Evolutionary conservation across 1,284 basidiomycete species (phyloP), one percentile per base, ranked within the genome.

Genomic region (Ustilago cynodontis): DNA sequence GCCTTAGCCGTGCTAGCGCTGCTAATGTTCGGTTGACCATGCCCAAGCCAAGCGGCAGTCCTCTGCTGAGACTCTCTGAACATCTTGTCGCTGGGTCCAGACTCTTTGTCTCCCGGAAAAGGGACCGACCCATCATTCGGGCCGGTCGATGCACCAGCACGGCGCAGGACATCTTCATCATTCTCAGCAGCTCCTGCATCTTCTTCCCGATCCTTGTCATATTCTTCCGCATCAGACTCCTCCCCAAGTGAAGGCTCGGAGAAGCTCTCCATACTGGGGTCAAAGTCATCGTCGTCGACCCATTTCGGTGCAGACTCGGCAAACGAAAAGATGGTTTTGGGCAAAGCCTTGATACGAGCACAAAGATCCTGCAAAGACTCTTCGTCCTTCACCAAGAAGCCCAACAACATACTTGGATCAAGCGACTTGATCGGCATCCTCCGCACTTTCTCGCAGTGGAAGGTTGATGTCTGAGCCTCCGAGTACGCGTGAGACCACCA

Each of bases 361-460:
- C 91, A 89, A 68, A 98, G 90, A 86, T 97, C 94, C 16, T 89
- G 86, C 91, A 94, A 96, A 60, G 96, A 94, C 22, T 86, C 88
- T 86, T 94, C 92, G 82, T 93, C 90, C 76, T 90, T 90, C 83
- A 93, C 92, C 77, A 98, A 85, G 86, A 99, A 98, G 18, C 95
- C 95, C 60, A 98, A 89, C 10, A 99, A 88, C 96, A 99, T 98
- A 82, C 94, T 96, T 13, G 97, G 96, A 85, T 98, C 96, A 59
- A 99, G 87, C n/a, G 92, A 91, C 41, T 91, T 90, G 52, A 98
- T 87, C 0, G 93, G 92, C 93, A 98, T 95, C 89, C 95, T 95
- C 83, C 94, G 89, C 49, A 98, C 92, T 22, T 92, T 91, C 28
- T 98, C 95, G 85, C 94, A 95, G 86, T 98, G 96, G 88, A 94